phyloP scores from a whole-genome alignment of 78 protist species.

The Dictyostelium firmibasis region DNA sequence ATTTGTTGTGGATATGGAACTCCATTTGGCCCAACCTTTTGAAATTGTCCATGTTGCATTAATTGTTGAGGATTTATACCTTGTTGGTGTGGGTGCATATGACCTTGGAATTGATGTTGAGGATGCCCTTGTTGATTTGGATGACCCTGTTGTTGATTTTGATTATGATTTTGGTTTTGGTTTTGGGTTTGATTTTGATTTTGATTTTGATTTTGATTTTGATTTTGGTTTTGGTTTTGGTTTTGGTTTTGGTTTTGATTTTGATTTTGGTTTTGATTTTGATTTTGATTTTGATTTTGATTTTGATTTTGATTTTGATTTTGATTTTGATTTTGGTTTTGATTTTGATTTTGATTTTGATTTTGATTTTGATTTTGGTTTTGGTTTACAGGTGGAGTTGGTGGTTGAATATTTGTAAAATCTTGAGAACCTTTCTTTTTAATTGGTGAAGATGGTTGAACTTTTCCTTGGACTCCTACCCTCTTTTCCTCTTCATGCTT shows the following conservation, averaged over 20 bases:
- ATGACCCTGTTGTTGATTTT: neutral
- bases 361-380: too few relatives aligned
- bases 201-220: neutral
- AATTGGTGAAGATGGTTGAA: constrained; percentile 14
- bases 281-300: neutral
- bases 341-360: too few relatives aligned
- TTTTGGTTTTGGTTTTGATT: too few relatives aligned
- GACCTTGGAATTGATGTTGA: neutral
- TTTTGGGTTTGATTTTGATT: neutral
- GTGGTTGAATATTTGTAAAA: neutral
- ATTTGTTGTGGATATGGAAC: neutral
- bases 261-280: too few relatives aligned
- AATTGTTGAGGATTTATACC: neutral
- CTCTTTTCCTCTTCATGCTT: neutral
- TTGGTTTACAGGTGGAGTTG: neutral
- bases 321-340: too few relatives aligned
- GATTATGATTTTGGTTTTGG: neutral
- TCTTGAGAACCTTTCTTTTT: neutral
- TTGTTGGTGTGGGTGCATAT: neutral
- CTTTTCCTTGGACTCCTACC: neutral
- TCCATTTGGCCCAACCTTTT: neutral
- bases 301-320: neutral
- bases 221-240: too few relatives aligned
- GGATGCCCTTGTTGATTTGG: neutral
- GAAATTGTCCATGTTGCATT: neutral